A percentile compares a stretch with the other conserved stretches of the same genome.
These are phyloP conservation scores for Nitzschia palea DNA, from an alignment of 108 stramenopile species.

Conservation along the genomic window DNA sequence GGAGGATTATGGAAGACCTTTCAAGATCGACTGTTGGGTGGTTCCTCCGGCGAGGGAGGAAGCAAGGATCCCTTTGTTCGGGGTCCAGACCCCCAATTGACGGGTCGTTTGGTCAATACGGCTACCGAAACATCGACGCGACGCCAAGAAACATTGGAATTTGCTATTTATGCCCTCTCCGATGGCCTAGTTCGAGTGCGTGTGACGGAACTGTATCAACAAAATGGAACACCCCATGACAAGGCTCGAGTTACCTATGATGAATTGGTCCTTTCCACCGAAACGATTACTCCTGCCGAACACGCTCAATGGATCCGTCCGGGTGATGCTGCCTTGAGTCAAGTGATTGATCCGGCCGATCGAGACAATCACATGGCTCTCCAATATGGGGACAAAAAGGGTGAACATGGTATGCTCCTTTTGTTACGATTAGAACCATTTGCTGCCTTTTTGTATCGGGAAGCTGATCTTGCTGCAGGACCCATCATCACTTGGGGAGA, in stretches of 20 bases:
- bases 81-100: constrained; percentile 66
- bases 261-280: constrained; percentile 77
- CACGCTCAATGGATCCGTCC: constrained; percentile 50
- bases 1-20: constrained; percentile 45
- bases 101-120: constrained; percentile 59
- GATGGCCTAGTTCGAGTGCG: constrained; percentile 83
- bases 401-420: constrained; percentile 44
- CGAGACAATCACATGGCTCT: constrained; percentile 52
- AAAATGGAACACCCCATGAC: constrained; percentile 32
- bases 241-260: constrained; percentile 79
- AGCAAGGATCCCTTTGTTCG: constrained; percentile 50
- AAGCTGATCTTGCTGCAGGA: constrained; percentile 35
- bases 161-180: constrained; percentile 54
- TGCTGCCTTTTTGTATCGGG: constrained; percentile 67
- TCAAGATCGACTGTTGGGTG: constrained; percentile 42
- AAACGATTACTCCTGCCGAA: constrained; percentile 55
- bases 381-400: constrained; percentile 46
- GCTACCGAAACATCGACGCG: constrained; percentile 55
- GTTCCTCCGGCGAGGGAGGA: constrained; percentile 3
- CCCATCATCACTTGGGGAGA: constrained; percentile 71
- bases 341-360: constrained; percentile 9
- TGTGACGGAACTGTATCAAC: constrained; percentile 69
- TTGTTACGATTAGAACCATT: constrained; percentile 73
- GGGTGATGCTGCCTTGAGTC: constrained; percentile 17
- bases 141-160: constrained; percentile 57